A percentile compares a stretch with the other conserved stretches of the same genome.
Conservation (phyloP, 2,329 filamentous ascomycete species). For the Ophiostoma himal-ulmi region DNA sequence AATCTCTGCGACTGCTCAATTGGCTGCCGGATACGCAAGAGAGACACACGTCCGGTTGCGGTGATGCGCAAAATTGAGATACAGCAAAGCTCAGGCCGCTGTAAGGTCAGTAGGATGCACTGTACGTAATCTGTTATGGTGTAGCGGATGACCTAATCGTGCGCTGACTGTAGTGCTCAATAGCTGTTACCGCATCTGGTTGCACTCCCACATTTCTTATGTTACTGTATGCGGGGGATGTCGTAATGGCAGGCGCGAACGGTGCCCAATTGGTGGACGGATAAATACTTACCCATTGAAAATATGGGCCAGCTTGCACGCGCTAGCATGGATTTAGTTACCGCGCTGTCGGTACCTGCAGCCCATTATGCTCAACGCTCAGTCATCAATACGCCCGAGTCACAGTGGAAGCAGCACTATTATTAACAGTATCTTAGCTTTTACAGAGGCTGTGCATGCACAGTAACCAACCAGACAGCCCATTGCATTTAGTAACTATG, state of each 20-base stretch:
- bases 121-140: neutral
- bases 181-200: neutral
- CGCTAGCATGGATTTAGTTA: neutral
- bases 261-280: neutral
- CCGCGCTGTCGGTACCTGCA: neutral
- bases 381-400: neutral
- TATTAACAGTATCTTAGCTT: neutral
- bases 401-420: neutral
- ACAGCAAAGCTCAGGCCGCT: neutral
- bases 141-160: constrained; percentile 4
- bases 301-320: neutral
- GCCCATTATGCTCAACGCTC: neutral
- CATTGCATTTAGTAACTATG: neutral
- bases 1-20: neutral
- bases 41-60: neutral
- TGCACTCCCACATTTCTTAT: neutral
- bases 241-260: neutral
- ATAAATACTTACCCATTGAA: neutral
- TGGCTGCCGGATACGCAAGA: neutral
- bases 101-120: neutral
- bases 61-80: neutral
- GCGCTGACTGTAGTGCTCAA: neutral
- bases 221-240: neutral
- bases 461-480: neutral
- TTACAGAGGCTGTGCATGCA: neutral